phyloP scores from a whole-genome alignment of 345 rosid genomes.

The Diplotaxis tenuifolia region DNA sequence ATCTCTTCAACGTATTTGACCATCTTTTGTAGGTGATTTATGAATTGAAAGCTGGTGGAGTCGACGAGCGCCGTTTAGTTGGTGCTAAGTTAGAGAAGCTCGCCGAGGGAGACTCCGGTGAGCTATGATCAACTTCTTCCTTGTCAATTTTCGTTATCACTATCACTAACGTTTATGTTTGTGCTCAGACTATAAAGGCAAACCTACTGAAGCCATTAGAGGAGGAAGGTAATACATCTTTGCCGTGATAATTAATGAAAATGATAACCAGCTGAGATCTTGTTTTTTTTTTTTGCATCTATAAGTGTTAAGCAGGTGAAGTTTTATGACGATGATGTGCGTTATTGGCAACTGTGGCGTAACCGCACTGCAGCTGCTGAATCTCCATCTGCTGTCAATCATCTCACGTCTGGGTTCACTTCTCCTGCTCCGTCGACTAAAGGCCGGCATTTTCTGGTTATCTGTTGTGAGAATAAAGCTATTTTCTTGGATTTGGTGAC shows the following conservation, averaged over 20 bases:
- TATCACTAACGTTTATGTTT: not conserved
- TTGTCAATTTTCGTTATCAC: too few relatives aligned
- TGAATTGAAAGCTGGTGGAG: conserved; percentile 97
- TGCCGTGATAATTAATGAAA: not conserved
- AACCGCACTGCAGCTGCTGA: conserved; percentile 94
- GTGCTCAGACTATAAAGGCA: conserved; percentile 64
- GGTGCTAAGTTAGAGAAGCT: conserved; percentile 99
- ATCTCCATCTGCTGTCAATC: conserved; percentile 80
- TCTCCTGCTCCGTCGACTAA: conserved; percentile 87
- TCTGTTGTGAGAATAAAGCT: conserved; percentile 94
- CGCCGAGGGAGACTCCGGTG: conserved; percentile 96
- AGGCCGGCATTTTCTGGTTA: conserved; percentile 94
- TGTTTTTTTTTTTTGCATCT: conserved; percentile 19
- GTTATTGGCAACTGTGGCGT: conserved; percentile 95
- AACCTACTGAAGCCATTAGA: conserved; percentile 87
- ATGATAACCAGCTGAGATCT: not conserved
- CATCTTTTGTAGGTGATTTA: conserved; percentile 68
- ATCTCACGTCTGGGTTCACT: conserved; percentile 76
- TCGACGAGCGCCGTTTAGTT: conserved; percentile 92
- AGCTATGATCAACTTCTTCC: not conserved
- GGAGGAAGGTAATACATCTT: conserved; percentile 74
- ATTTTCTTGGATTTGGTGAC: conserved; percentile 95
- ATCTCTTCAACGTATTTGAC: not conserved
- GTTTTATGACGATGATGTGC: conserved; percentile 93
- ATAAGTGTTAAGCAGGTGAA: conserved; percentile 90